Percentiles rank a stretch among this genome's conserved stretches.
These are phyloP conservation scores for Mucor circinelloides DNA, from an alignment of 371 early-diverging fungal species.

Conservation along the genomic window DNA sequence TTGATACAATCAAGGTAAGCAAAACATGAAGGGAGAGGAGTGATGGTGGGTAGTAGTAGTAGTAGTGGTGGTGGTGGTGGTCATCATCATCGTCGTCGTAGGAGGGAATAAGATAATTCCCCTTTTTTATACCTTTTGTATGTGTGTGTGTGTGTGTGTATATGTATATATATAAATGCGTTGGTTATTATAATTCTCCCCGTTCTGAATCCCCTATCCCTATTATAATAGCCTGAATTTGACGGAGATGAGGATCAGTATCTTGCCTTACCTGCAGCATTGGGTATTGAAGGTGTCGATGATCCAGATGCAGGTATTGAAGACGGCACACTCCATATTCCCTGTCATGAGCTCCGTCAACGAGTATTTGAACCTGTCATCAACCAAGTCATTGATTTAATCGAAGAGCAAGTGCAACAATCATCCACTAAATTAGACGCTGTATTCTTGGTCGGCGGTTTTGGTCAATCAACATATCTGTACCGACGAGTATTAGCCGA, in stretches of 20 bases:
- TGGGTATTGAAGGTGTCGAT: constrained; percentile 54
- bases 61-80: not conserved
- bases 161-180: no score
- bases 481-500: constrained; percentile 50
- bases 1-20: constrained; percentile 51
- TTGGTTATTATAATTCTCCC: not conserved
- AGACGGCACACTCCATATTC: constrained; percentile 56
- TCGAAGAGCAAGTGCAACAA: constrained; percentile 58
- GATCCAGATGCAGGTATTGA: constrained; percentile 62
- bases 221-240: constrained; percentile 53
- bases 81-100: no score
- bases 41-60: no score
- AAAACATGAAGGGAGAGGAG: not conserved
- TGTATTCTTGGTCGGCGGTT: constrained; percentile 65
- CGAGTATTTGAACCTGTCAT: constrained; percentile 68
- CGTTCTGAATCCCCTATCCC: not conserved
- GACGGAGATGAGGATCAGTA: constrained; percentile 64
- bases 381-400: constrained; percentile 56
- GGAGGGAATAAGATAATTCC: not conserved
- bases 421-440: constrained; percentile 45
- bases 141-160: not conserved
- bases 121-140: constrained; percentile 1
- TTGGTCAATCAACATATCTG: constrained; percentile 62
- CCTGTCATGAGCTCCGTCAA: constrained; percentile 53
- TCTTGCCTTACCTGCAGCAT: constrained; percentile 55